Conservation (phyloP, 139 green algal species). For the Chlamydomonas sp. region DNA sequence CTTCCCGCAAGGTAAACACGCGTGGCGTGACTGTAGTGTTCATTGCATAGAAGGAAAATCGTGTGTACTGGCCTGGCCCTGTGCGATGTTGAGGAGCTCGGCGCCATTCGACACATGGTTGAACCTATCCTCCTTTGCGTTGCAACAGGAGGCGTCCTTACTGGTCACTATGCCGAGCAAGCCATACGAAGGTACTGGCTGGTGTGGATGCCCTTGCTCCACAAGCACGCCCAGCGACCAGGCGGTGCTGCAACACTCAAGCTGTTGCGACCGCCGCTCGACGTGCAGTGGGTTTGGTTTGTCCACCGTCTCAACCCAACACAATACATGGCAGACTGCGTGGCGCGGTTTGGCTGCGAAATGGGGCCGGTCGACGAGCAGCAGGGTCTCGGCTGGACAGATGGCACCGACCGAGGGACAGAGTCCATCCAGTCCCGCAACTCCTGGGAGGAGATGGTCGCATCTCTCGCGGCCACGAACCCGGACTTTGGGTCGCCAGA, state of each 20-base stretch:
- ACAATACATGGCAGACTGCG: slow-evolving; percentile 5
- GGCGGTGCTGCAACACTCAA: background rate
- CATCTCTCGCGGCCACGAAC: too few relatives aligned
- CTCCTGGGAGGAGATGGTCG: too few relatives aligned
- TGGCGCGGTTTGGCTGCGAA: background rate
- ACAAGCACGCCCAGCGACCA: background rate
- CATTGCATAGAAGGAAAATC: too few relatives aligned
- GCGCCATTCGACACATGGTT: too few relatives aligned
- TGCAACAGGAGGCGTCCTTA: slow-evolving; percentile 8
- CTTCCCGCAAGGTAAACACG: background rate
- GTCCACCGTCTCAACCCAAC: slow-evolving; percentile 28
- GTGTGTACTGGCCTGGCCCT: too few relatives aligned
- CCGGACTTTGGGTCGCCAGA: background rate
- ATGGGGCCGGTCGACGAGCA: background rate
- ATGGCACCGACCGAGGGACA: background rate
- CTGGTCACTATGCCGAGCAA: slow-evolving; percentile 15
- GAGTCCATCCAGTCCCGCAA: too few relatives aligned
- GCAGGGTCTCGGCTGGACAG: slow-evolving; percentile 19
- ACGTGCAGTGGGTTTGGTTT: slow-evolving; percentile 33
- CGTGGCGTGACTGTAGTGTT: too few relatives aligned
- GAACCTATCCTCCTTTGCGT: background rate
- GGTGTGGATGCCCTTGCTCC: slow-evolving; percentile 20
- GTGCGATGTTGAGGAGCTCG: too few relatives aligned
- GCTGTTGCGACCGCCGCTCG: slow-evolving; percentile 11
- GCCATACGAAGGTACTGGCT: slow-evolving; percentile 28